Percentiles rank a stretch among this genome's conserved stretches.
Conservation (phyloP, 2,329 filamentous ascomycete species). For the Phyllosticta citribraziliensis region DNA sequence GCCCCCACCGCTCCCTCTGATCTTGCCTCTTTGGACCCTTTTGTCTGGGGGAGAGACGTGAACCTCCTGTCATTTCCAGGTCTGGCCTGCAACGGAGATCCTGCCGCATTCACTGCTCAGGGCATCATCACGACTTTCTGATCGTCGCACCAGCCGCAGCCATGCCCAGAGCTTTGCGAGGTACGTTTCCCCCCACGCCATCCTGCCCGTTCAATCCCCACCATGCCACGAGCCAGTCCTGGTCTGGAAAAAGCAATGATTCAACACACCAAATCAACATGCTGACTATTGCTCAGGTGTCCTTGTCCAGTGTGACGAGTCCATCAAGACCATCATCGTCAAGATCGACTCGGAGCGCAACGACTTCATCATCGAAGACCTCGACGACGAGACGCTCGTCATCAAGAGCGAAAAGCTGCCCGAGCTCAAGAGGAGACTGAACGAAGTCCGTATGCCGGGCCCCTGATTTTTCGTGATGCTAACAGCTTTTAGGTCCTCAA, state of each 20-base stretch:
- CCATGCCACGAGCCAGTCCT: background rate
- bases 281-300: conserved; percentile 41
- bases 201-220: background rate
- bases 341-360: conserved; percentile 61
- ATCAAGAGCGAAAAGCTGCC: conserved; percentile 65
- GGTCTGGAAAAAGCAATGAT: background rate
- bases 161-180: conserved; percentile 51
- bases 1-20: background rate
- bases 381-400: conserved; percentile 66
- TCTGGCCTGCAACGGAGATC: background rate
- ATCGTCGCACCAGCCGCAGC: conserved; percentile 13
- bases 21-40: conserved; percentile 1
- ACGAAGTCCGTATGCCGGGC: conserved; percentile 44
- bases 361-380: conserved; percentile 68
- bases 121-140: background rate
- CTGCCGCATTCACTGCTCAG: background rate
- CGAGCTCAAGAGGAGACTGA: conserved; percentile 57
- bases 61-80: background rate
- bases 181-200: conserved; percentile 23
- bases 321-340: conserved; percentile 76
- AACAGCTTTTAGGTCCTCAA: conserved; percentile 23
- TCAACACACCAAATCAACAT: background rate
- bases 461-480: background rate
- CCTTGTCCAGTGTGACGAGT: conserved; percentile 73
- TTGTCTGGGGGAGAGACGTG: background rate